These are phyloP conservation scores for Debaryomyces sp. DNA, from an alignment of 1,139 yeast genomes.

Conservation along the genomic window DNA sequence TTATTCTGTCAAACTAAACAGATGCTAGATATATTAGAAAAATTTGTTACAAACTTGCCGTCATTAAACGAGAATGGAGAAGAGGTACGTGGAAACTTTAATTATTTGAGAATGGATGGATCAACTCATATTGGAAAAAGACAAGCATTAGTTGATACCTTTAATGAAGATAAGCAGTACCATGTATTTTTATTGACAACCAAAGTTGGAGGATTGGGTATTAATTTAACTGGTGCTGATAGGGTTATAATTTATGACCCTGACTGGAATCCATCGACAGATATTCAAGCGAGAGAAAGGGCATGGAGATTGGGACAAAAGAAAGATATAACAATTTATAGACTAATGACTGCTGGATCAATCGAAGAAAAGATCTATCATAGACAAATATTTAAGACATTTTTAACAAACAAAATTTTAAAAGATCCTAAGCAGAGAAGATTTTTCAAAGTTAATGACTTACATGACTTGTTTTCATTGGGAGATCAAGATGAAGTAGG, in stretches of 20 bases:
- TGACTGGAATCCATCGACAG: slow-evolving; percentile 99
- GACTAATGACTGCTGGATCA: slow-evolving; percentile 92
- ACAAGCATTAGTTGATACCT: slow-evolving; percentile 77
- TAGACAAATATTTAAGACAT: slow-evolving; percentile 93
- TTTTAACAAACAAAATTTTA: slow-evolving; percentile 87
- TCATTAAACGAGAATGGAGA: slow-evolving; percentile 23
- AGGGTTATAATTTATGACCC: slow-evolving; percentile 94
- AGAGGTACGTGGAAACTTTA: slow-evolving; percentile 25
- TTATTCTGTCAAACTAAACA: slow-evolving; percentile 91
- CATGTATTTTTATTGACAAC: slow-evolving; percentile 83
- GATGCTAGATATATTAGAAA: slow-evolving; percentile 86
- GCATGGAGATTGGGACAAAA: slow-evolving; percentile 98
- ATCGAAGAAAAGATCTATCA: slow-evolving; percentile 97
- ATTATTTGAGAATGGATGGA: slow-evolving; percentile 90
- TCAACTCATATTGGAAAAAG: slow-evolving; percentile 77
- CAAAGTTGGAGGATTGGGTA: slow-evolving; percentile 94
- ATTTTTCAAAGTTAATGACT: slow-evolving; percentile 88
- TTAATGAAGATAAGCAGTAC: slow-evolving; percentile 62
- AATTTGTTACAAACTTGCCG: slow-evolving; percentile 49
- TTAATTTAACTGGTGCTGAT: slow-evolving; percentile 93
- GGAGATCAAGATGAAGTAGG: slow-evolving; percentile 75
- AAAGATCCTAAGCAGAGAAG: slow-evolving; percentile 95
- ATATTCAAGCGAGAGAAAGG: slow-evolving; percentile 93
- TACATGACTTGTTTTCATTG: slow-evolving; percentile 84
- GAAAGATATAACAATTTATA: slow-evolving; percentile 87